These are phyloP conservation scores for Xylaria sp. DNA, from an alignment of 2,329 filamentous ascomycete genomes.

Conservation along the genomic window DNA sequence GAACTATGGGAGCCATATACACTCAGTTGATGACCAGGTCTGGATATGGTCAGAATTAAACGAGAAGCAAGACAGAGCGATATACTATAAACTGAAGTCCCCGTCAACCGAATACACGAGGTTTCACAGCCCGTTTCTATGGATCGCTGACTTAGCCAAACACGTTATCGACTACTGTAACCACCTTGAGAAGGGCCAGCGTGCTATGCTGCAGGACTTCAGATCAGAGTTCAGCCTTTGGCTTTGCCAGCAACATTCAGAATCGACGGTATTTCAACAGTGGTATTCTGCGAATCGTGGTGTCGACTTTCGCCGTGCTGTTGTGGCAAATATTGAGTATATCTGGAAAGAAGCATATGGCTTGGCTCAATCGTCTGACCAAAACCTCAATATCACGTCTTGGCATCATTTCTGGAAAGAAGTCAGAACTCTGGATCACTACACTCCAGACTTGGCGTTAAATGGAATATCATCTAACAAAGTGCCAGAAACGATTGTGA, in stretches of 20 bases:
- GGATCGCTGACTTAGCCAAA: slow-evolving; percentile 72
- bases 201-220: slow-evolving; percentile 61
- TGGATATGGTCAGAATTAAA: slow-evolving; percentile 65
- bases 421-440: slow-evolving; percentile 42
- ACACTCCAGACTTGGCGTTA: slow-evolving; percentile 32
- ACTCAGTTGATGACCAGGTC: slow-evolving; percentile 55
- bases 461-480: slow-evolving; percentile 20
- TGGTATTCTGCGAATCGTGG: slow-evolving; percentile 58
- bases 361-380: no score
- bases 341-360: slow-evolving; percentile 66
- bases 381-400: slow-evolving; percentile 27
- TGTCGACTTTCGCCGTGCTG: slow-evolving; percentile 64
- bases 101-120: slow-evolving; percentile 64
- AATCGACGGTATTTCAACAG: slow-evolving; percentile 44
- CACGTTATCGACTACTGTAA: slow-evolving; percentile 70
- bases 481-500: slow-evolving; percentile 62
- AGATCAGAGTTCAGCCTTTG: slow-evolving; percentile 58
- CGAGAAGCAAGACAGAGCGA: slow-evolving; percentile 36
- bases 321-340: slow-evolving; percentile 64
- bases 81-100: slow-evolving; percentile 66
- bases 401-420: slow-evolving; percentile 59
- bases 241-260: slow-evolving; percentile 51
- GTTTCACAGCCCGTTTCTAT: slow-evolving; percentile 67
- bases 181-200: slow-evolving; percentile 33
- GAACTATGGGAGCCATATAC: slow-evolving; percentile 57